These are phyloP conservation scores for Botrytis medusae DNA, from an alignment of 2,329 filamentous ascomycete genomes.

Conservation along the genomic window DNA sequence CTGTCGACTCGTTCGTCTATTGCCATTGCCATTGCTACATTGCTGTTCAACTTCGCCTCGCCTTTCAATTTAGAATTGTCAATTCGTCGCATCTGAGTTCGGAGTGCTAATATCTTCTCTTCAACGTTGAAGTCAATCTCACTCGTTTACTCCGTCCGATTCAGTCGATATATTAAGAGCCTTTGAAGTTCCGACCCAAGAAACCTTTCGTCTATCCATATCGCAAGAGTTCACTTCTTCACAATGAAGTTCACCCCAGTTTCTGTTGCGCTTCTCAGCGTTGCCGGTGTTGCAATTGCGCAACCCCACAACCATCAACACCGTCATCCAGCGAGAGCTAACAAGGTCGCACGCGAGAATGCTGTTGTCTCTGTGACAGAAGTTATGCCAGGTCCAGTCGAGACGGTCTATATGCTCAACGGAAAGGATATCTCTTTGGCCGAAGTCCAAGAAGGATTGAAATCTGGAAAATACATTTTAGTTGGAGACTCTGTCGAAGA, in stretches of 20 bases:
- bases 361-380: conserved; percentile 39
- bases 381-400: conserved; percentile 57
- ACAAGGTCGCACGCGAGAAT: conserved; percentile 51
- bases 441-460: conserved; percentile 70
- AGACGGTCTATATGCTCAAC: conserved; percentile 70
- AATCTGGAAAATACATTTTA: conserved; percentile 67
- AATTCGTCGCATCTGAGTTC: conserved; percentile 9
- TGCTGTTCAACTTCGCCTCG: background rate
- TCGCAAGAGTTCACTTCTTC: conserved; percentile 38
- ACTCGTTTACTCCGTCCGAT: conserved; percentile 2
- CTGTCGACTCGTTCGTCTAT: background rate
- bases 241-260: conserved; percentile 40
- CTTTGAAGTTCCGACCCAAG: background rate
- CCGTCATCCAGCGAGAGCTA: conserved; percentile 57
- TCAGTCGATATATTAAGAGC: background rate
- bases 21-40: background rate
- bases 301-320: conserved; percentile 61
- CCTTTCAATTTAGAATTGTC: background rate
- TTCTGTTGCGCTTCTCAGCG: conserved; percentile 34
- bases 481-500: conserved; percentile 57
- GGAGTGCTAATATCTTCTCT: conserved; percentile 30
- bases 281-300: conserved; percentile 53
- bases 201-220: conserved; percentile 31
- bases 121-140: conserved; percentile 23
- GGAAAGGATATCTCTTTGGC: conserved; percentile 58